phyloP scores from a whole-genome alignment of 1,139 yeast genomes.

The Nadsonia starkeyi-henricii region DNA sequence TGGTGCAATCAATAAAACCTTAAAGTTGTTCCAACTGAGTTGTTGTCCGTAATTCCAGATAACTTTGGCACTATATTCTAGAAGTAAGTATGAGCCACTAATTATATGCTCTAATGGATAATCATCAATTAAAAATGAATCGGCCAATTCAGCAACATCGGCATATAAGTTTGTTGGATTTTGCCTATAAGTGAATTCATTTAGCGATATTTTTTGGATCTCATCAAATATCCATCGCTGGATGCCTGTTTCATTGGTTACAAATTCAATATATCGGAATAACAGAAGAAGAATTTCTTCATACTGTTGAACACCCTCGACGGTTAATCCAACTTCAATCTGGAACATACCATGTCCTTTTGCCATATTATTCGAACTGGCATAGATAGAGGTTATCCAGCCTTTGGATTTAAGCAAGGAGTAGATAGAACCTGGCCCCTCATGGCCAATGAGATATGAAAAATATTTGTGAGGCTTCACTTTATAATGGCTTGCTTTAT shows the following conservation, averaged over 20 bases:
- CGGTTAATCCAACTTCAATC: conserved; percentile 64
- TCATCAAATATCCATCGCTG: conserved; percentile 42
- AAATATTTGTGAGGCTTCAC: conserved; percentile 55
- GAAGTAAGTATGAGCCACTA: conserved; percentile 41
- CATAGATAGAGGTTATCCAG: conserved; percentile 67
- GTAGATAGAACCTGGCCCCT: conserved; percentile 71
- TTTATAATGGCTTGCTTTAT: conserved; percentile 51
- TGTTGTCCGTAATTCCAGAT: conserved; percentile 37
- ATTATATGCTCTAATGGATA: conserved; percentile 49
- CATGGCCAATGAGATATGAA: conserved; percentile 83
- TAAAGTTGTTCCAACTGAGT: conserved; percentile 45
- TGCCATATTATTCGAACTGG: conserved; percentile 59
- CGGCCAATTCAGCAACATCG: conserved; percentile 28
- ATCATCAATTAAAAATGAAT: conserved; percentile 34
- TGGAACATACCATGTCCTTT: conserved; percentile 54
- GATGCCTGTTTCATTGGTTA: conserved; percentile 32
- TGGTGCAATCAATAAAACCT: conserved; percentile 38
- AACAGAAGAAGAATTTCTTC: conserved; percentile 40
- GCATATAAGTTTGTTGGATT: conserved; percentile 49
- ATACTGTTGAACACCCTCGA: conserved; percentile 51
- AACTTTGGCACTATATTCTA: conserved; percentile 42
- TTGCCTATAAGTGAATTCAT: conserved; percentile 51
- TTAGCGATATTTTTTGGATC: conserved; percentile 31
- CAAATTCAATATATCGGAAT: conserved; percentile 62
- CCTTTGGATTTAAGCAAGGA: conserved; percentile 54